A percentile compares a stretch with the other conserved stretches of the same genome.
These are phyloP conservation scores for Rhytidiadelphus loreus DNA, from an alignment of 225 moss, liverwort and hornwort genomes.

Conservation along the genomic window DNA sequence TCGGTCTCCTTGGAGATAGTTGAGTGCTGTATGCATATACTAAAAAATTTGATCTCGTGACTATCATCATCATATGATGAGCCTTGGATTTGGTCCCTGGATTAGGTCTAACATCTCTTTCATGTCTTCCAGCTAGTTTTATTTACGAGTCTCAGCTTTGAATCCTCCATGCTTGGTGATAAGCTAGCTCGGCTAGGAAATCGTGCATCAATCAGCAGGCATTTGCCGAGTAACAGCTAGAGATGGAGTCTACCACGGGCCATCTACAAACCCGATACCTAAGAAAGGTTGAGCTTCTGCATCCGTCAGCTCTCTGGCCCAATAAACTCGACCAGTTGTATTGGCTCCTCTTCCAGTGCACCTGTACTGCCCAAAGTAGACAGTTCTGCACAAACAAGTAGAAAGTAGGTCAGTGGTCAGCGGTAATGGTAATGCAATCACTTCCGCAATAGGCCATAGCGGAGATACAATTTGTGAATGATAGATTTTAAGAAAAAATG, in stretches of 20 bases:
- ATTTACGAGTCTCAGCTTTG: not conserved
- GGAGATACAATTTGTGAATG: too few relatives aligned
- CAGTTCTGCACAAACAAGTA: constrained; percentile 4
- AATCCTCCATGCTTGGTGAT: not conserved
- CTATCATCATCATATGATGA: not conserved
- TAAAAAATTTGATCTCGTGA: not conserved
- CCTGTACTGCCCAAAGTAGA: constrained; percentile 9
- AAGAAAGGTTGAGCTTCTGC: constrained; percentile 23
- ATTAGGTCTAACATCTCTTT: not conserved
- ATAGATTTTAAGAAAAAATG: not conserved
- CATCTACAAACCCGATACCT: constrained; percentile 14
- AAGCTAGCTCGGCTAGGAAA: not conserved
- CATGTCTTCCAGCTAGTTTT: not conserved
- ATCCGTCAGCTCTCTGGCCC: constrained; percentile 22
- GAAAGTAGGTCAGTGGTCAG: not conserved
- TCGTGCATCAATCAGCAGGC: not conserved
- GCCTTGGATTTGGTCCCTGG: not conserved
- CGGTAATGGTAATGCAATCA: not conserved
- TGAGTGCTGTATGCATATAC: not conserved
- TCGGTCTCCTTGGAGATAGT: not conserved
- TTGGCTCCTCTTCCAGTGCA: constrained; percentile 23
- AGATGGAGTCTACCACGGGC: constrained; percentile 17
- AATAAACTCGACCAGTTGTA: constrained; percentile 5
- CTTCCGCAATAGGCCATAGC: not conserved
- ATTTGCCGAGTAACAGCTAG: not conserved